Percentiles rank a stretch among this genome's conserved stretches.
Evolutionary conservation across 306 rosid genomes (phyloP).

Genomic region (Trifolium pratense): DNA sequence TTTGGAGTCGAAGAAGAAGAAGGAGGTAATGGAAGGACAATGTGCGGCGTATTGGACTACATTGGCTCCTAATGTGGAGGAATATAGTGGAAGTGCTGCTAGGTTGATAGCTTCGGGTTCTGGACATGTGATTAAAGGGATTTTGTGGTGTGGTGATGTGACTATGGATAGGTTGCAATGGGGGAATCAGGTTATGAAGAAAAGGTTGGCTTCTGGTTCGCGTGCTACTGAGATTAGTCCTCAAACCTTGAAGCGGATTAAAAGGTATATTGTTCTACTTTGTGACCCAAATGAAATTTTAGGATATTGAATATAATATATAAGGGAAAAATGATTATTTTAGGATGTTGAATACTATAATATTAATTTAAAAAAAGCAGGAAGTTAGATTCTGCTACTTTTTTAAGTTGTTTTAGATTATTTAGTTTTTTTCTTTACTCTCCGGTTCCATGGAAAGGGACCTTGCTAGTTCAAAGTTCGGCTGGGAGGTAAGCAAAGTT

Average conservation of each 20-base stretch:
- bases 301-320: no score
- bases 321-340: no score
- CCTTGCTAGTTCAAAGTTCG: not conserved
- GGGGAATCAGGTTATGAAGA: slow-evolving; percentile 86
- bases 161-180: slow-evolving; percentile 79
- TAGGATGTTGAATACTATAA: no score
- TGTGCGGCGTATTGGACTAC: slow-evolving; percentile 95
- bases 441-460: not conserved
- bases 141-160: slow-evolving; percentile 98
- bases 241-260: slow-evolving; percentile 78
- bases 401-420: not conserved
- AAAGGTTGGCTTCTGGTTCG: slow-evolving; percentile 56
- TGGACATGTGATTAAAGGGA: slow-evolving; percentile 76
- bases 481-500: not conserved
- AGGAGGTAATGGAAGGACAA: slow-evolving; percentile 68
- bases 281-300: not conserved
- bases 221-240: slow-evolving; percentile 63
- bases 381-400: slow-evolving; percentile 26
- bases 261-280: slow-evolving; percentile 54
- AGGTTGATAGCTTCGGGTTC: slow-evolving; percentile 80
- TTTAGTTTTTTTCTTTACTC: not conserved
- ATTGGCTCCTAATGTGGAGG: slow-evolving; percentile 95
- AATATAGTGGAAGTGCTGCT: slow-evolving; percentile 74
- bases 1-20: slow-evolving; percentile 66
- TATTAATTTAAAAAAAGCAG: no score